Evolutionary conservation across 768 basidiomycete genomes (phyloP).

Genomic region (Hygrophorus russula): DNA sequence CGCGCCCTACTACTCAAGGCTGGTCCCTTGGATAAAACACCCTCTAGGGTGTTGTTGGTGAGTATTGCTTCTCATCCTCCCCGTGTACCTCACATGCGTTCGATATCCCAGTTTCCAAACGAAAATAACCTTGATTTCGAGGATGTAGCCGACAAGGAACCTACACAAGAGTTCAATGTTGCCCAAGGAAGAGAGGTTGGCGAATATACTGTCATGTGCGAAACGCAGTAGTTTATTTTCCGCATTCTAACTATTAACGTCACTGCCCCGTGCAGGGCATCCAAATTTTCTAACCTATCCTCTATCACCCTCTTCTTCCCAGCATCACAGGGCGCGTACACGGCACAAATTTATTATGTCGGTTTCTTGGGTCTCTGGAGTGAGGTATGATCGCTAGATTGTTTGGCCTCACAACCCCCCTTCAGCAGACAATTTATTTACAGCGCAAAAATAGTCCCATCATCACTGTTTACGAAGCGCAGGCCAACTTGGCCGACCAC

Average conservation of each 20-base stretch:
- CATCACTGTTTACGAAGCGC: conserved; percentile 80
- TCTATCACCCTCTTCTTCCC: conserved; percentile 80
- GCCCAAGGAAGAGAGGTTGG: conserved; percentile 66
- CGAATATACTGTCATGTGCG: conserved; percentile 77
- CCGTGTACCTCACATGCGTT: not conserved
- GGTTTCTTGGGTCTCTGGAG: conserved; percentile 79
- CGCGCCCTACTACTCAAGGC: conserved; percentile 75
- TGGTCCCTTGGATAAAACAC: conserved; percentile 73
- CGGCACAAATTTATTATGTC: conserved; percentile 68
- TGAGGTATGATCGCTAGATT: conserved; percentile 34
- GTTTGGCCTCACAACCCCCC: not conserved
- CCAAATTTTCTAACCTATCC: conserved; percentile 78
- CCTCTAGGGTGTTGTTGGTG: conserved; percentile 61
- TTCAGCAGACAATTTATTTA: too few species aligned
- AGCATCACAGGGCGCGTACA: conserved; percentile 67
- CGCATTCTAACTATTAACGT: not conserved
- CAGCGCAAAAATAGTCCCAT: conserved; percentile 72
- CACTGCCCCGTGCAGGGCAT: conserved; percentile 37
- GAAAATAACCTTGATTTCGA: conserved; percentile 73
- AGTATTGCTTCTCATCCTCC: conserved; percentile 12
- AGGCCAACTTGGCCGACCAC: conserved; percentile 83
- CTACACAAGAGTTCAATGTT: conserved; percentile 65
- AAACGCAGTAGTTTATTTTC: conserved; percentile 4
- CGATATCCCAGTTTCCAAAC: conserved; percentile 53
- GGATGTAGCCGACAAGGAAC: conserved; percentile 47